These are phyloP conservation scores for Agarophyton chilense DNA, from an alignment of 23 red algal species.

Conservation along the genomic window DNA sequence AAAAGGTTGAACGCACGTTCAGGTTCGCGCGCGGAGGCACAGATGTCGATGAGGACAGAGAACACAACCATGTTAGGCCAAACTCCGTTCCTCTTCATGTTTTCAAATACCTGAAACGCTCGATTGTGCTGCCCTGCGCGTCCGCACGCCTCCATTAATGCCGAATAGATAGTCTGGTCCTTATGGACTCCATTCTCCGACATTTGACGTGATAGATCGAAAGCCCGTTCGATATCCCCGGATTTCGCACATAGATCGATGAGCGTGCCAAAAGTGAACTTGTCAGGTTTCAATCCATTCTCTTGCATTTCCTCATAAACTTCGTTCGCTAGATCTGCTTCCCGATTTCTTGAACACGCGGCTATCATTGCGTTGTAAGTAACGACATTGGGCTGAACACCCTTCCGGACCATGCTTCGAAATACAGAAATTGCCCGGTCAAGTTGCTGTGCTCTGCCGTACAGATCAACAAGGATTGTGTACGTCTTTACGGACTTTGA, in stretches of 20 bases:
- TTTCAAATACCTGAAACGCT: constrained; percentile 57
- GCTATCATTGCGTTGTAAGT: constrained; percentile 83
- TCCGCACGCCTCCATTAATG: constrained; percentile 85
- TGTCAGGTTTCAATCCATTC: constrained; percentile 52
- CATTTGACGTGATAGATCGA: constrained; percentile 72
- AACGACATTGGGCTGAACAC: constrained; percentile 25
- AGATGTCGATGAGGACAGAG: constrained; percentile 74
- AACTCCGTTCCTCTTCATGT: constrained; percentile 65
- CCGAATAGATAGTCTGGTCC: constrained; percentile 83
- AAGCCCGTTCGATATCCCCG: constrained; percentile 67
- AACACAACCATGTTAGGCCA: constrained; percentile 70
- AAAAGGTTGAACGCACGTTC: constrained; percentile 78
- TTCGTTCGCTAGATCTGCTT: constrained; percentile 51
- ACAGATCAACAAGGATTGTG: constrained; percentile 75
- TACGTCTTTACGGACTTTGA: constrained; percentile 49
- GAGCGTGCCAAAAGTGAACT: constrained; percentile 70
- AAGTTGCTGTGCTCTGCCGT: constrained; percentile 60
- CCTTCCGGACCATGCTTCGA: constrained; percentile 27
- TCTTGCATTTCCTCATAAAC: constrained; percentile 71
- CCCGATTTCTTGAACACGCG: constrained; percentile 61
- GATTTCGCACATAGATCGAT: constrained; percentile 71
- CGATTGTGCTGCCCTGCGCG: constrained; percentile 48
- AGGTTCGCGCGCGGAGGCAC: constrained; percentile 52
- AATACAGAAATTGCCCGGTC: constrained; percentile 55
- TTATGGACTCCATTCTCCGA: constrained; percentile 46